Evolutionary conservation across 306 rosid genomes (phyloP).

Genomic region (Rosa chinensis): DNA sequence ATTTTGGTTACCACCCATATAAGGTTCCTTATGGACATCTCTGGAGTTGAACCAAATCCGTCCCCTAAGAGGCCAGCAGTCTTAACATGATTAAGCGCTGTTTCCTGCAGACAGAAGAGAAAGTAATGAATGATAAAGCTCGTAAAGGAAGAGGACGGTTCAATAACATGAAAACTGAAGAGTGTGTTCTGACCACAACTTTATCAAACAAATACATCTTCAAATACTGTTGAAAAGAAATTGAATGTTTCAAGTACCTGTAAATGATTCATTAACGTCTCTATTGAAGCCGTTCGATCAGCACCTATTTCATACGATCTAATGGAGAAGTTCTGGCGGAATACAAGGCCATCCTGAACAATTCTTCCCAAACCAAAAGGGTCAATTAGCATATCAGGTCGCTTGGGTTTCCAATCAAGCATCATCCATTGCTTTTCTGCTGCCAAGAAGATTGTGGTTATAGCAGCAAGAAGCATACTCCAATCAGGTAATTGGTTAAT

Average conservation of each 20-base stretch:
- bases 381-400: conserved; percentile 87
- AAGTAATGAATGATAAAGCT: neutral
- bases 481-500: conserved; percentile 97
- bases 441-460: conserved; percentile 95
- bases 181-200: neutral
- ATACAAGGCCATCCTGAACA: conserved; percentile 96
- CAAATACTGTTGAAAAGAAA: neutral
- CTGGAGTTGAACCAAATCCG: conserved; percentile 97
- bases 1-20: conserved; percentile 97
- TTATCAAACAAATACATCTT: neutral
- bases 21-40: conserved; percentile 89
- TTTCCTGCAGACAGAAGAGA: conserved; percentile 56
- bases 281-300: conserved; percentile 97
- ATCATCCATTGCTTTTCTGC: conserved; percentile 99
- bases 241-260: conserved; percentile 49
- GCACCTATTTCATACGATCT: conserved; percentile 99
- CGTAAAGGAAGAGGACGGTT: neutral
- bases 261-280: conserved; percentile 95
- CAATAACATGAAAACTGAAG: neutral
- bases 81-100: conserved; percentile 98
- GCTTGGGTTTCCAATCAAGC: conserved; percentile 99
- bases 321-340: conserved; percentile 87
- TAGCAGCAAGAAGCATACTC: conserved; percentile 99
- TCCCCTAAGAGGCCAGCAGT: conserved; percentile 87
- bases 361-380: conserved; percentile 89